Evolutionary conservation across 2,329 filamentous ascomycete genomes (phyloP), one percentile per base, ranked within the genome.

Genomic region (Rutstroemia sp.): DNA sequence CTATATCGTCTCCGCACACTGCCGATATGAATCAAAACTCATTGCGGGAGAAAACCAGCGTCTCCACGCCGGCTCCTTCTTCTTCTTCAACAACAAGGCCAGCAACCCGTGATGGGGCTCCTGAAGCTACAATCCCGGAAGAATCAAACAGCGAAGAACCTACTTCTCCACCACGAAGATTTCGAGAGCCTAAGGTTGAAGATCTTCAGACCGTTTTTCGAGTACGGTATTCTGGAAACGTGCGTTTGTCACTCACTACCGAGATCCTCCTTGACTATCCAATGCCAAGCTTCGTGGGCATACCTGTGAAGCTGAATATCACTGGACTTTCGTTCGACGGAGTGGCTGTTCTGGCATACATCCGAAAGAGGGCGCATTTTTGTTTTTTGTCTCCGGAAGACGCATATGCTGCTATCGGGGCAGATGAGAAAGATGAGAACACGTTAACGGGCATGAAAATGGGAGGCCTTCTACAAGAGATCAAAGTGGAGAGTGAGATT

Each of bases 241-340:
- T 99, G 57, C 85, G 86, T 63, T 80, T 99, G 57, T 89, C 91
- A 59, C 78, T 99, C 50, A 97, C 94, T 23, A 92, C 94, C 0
- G 92, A 97, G 72, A 96, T 99, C 44, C 77, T 97, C 34, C 84
- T 99, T 36, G 94, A 99, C 72, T 99, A 99, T 70, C 94, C 94
- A 0, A 97, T 97, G 89, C 92, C 92, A 42, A 95, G 89, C 74
- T 99, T 99, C 67, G 92, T 97, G 2, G 91, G 92, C 12, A 92
- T 99, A 59, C 94, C 94, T 1, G 80, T 99, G 48, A 92, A 94
- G 71, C 78, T 99, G 25, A 96, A 92, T 70, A 95, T 99, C 64
- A 97, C 94, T 0, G 94, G 94, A 0, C 74, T 99, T 58, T 91
- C 88, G 0, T 99, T 99, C 73, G 92, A 99, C 69, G 94, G 94